Evolutionary conservation across 2,329 filamentous ascomycete species (phyloP), one percentile per base, ranked within the genome.

Genomic region (Neofusicoccum ribis): DNA sequence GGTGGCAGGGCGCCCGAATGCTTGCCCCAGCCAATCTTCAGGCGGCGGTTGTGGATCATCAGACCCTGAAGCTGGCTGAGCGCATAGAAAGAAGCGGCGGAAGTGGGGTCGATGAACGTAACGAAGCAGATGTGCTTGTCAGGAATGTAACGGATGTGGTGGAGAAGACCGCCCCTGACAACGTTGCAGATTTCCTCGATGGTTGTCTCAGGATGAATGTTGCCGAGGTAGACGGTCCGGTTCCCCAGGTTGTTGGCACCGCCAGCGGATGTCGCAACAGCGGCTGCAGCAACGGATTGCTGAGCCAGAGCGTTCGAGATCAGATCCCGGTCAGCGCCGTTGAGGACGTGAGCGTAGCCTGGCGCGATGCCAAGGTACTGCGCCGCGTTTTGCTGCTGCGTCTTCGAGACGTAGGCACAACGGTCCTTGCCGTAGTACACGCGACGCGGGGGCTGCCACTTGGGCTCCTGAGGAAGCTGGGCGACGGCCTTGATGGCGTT

Each of bases 51-150:
- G 82, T 99, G 95, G 72, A 99, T 99, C 95, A 99, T 99, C 69
- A 99, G 83, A 27, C 95, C 95, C 77, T 99, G 95, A 34, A 99
- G 84, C 80, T 98, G 98, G 85, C 93, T 97, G 67, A 99, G 83
- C 47, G 95, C 95, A 73, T 97, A 99, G 83, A 99, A 99, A 0
- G 94, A 97, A 46, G 95, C 95, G 27, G 95, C 95, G 3, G 95
- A 96, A 27, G 95, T 99, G 8, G 95, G 95, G 75, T 99, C 95
- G 78, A 99, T 98, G 80, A 99, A 99, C 1, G 95, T 99, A 65
- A 99, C 95, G 76, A 99, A 99, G 84, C 95, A 99, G 72, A 99
- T 99, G 81, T 99, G 95, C 87, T 99, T 99, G 83, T 99, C 95
- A 6, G 95, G 95, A 72, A 99, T 99, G 81, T 98, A 99, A 71